phyloP scores from a whole-genome alignment of 176 grass and related monocot genomes.

The Ensete ventricosum region DNA sequence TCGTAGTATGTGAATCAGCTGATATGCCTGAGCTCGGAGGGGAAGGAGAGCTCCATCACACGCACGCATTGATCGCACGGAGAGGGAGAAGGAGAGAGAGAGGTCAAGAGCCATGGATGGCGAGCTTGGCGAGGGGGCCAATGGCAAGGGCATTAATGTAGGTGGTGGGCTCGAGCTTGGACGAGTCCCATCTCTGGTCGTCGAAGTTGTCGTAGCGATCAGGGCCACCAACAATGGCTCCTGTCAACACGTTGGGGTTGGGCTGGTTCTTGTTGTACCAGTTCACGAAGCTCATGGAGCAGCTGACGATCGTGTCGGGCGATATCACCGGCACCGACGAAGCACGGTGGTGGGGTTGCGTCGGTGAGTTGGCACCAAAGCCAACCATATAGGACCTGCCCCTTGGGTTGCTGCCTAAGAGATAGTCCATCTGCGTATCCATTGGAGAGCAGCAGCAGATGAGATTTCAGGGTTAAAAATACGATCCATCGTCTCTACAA shows the following conservation, averaged over 20 bases:
- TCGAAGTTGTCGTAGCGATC: constrained; percentile 52
- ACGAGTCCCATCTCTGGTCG: constrained; percentile 45
- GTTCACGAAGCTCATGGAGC: constrained; percentile 64
- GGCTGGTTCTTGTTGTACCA: constrained; percentile 50
- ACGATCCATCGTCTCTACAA: neutral
- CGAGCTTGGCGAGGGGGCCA: constrained; percentile 79
- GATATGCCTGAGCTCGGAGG: too few species aligned
- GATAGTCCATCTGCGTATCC: constrained; percentile 59
- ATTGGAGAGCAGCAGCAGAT: too few species aligned
- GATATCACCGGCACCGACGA: constrained; percentile 53
- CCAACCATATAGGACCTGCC: constrained; percentile 72
- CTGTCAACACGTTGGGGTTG: constrained; percentile 79
- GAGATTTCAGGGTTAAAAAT: neutral
- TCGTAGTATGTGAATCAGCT: too few species aligned
- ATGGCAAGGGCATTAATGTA: constrained; percentile 95
- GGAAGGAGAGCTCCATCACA: too few species aligned
- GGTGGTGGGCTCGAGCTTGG: constrained; percentile 60
- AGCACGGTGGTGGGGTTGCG: constrained; percentile 73
- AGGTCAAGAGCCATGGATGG: constrained; percentile 19
- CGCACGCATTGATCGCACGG: too few species aligned
- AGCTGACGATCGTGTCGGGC: constrained; percentile 23
- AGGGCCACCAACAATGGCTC: constrained; percentile 81
- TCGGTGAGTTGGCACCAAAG: constrained; percentile 56
- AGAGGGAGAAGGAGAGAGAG: neutral
- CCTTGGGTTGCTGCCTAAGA: constrained; percentile 68